Evolutionary conservation across 192 early-diverging fungal genomes (phyloP).

Genomic region (Backusella tuberculispora): DNA sequence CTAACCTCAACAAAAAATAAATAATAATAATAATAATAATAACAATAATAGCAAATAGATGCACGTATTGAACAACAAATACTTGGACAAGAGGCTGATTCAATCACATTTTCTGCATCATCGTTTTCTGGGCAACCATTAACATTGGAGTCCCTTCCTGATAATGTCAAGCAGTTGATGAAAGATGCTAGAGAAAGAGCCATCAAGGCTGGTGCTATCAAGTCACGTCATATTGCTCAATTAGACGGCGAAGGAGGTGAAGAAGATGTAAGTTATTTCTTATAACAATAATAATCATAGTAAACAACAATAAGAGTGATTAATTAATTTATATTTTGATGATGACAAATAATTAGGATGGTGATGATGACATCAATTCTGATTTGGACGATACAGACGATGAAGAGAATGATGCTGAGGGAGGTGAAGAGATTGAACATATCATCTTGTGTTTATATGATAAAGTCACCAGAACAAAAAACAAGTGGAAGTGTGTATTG

Average conservation of each 20-base stretch:
- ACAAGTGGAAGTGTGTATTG: constrained; percentile 98
- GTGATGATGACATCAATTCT: constrained; percentile 69
- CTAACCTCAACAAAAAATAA: background rate
- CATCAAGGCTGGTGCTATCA: constrained; percentile 34
- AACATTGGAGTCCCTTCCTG: constrained; percentile 31
- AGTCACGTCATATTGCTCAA: constrained; percentile 34
- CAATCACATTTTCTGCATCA: constrained; percentile 50
- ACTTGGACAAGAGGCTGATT: constrained; percentile 51
- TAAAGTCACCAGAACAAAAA: constrained; percentile 91
- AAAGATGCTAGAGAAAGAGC: constrained; percentile 32
- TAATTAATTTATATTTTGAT: background rate
- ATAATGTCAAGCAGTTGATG: constrained; percentile 35
- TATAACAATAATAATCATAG: background rate
- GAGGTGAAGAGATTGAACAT: constrained; percentile 69
- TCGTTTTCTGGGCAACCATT: constrained; percentile 24
- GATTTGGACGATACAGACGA: constrained; percentile 76
- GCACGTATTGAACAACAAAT: constrained; percentile 50
- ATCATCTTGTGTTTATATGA: constrained; percentile 79
- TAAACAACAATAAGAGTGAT: background rate
- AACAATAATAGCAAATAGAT: constrained; percentile 51
- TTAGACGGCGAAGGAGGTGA: constrained; percentile 42
- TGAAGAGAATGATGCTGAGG: constrained; percentile 60
- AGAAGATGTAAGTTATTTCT: constrained; percentile 26
- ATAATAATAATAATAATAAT: too few relatives aligned
- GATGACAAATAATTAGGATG: constrained; percentile 7